A percentile compares a stretch with the other conserved stretches of the same genome.
Conservation (phyloP, 805 yeast species). For the Hanseniaspora jakobsenii region DNA sequence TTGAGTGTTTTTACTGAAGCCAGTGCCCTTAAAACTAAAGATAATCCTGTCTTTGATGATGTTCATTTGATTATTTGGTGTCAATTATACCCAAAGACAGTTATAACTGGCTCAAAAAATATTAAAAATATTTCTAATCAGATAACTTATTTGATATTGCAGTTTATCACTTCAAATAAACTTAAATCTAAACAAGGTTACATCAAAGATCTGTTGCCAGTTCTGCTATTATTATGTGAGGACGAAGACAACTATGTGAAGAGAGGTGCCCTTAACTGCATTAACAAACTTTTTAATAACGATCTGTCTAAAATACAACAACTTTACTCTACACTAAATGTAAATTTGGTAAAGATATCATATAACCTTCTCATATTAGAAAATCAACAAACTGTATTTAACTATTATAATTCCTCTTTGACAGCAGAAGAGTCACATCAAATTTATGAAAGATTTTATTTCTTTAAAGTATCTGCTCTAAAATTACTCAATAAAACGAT, state of each 20-base stretch:
- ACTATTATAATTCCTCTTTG: no score
- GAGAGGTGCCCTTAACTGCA: conserved; percentile 34
- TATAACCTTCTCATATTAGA: conserved; percentile 45
- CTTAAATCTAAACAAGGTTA: conserved; percentile 48
- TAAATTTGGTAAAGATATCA: conserved; percentile 44
- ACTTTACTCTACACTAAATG: conserved; percentile 49
- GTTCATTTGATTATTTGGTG: conserved; percentile 54
- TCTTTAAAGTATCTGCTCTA: no score
- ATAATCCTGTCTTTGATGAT: no score
- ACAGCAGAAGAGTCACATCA: no score
- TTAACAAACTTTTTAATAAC: conserved; percentile 37
- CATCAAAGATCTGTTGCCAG: conserved; percentile 31
- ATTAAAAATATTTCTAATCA: conserved; percentile 55
- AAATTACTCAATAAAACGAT: no score
- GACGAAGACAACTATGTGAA: conserved; percentile 60
- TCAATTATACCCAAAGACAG: conserved; percentile 68
- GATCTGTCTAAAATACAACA: conserved; percentile 42
- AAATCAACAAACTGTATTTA: conserved; percentile 45
- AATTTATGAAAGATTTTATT: no score
- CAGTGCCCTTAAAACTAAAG: no score
- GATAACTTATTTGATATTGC: conserved; percentile 39
- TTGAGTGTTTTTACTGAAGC: conserved; percentile 25
- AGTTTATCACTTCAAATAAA: conserved; percentile 47
- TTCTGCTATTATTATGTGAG: conserved; percentile 58
- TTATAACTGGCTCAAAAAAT: conserved; percentile 55